Conservation (phyloP, 495 filamentous ascomycete species). For the Penicillium cinerascens region DNA sequence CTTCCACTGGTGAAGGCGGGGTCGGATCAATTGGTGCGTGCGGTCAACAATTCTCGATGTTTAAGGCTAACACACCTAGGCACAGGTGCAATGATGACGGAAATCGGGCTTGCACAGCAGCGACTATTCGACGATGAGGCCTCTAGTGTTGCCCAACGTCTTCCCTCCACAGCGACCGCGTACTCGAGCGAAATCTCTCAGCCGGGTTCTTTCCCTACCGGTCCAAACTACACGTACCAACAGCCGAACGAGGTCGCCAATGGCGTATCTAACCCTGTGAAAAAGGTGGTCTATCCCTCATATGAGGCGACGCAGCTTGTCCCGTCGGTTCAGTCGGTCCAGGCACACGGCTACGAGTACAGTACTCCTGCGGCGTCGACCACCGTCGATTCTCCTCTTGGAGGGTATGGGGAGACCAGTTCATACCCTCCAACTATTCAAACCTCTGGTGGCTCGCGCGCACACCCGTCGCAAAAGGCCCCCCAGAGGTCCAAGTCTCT, state of each 20-base stretch:
- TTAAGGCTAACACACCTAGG: neutral
- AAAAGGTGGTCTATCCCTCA: neutral
- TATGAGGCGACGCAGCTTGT: conserved; percentile 11
- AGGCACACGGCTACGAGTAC: conserved; percentile 8
- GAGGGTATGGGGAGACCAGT: neutral
- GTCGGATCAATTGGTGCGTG: conserved; percentile 36
- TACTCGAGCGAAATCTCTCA: conserved; percentile 19
- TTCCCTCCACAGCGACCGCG: conserved; percentile 15
- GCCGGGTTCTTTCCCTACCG: conserved; percentile 18
- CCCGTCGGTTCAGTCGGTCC: neutral
- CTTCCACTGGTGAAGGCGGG: conserved; percentile 21
- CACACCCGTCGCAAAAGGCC: conserved; percentile 13
- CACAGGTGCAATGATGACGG: conserved; percentile 36
- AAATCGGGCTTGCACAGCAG: conserved; percentile 37
- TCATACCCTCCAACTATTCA: conserved; percentile 5
- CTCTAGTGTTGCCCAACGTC: conserved; percentile 13
- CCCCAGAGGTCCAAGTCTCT: conserved; percentile 25
- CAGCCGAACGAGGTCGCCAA: neutral
- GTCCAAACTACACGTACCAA: conserved; percentile 2
- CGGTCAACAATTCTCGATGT: neutral
- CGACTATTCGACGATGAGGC: conserved; percentile 34
- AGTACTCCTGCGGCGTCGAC: conserved; percentile 6
- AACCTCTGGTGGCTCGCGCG: conserved; percentile 1
- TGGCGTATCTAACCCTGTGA: neutral
- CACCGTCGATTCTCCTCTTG: conserved; percentile 2